Evolutionary conservation across 257 asterid species (phyloP).

Genomic region (Solanum habrochaites): DNA sequence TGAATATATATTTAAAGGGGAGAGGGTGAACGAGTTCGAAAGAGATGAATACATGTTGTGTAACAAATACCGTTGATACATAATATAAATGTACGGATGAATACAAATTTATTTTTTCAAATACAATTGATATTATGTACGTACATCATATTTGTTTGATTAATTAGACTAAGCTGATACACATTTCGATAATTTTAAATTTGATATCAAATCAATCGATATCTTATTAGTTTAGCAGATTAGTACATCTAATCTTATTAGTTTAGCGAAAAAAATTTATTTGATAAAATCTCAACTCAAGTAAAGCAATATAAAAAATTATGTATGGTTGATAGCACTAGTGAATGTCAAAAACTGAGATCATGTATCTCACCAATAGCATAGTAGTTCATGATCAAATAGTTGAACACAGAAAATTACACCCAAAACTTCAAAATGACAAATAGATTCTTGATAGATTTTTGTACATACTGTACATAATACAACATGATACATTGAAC

Average conservation of each 20-base stretch:
- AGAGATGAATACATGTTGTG: too few species aligned
- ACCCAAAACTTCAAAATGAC: background rate
- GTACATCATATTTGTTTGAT: too few species aligned
- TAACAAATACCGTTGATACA: too few species aligned
- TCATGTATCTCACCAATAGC: background rate
- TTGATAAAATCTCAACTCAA: too few species aligned
- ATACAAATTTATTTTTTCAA: too few species aligned
- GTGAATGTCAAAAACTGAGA: background rate
- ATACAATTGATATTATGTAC: too few species aligned
- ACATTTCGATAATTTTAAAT: too few species aligned
- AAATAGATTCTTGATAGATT: background rate
- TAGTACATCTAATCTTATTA: background rate
- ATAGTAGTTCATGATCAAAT: background rate
- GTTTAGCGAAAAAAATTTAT: background rate
- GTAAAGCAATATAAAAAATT: too few species aligned
- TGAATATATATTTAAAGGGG: too few species aligned
- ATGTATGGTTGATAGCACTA: background rate
- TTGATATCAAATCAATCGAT: background rate
- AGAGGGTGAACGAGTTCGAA: too few species aligned
- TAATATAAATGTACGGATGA: too few species aligned
- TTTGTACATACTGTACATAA: background rate
- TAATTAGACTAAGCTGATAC: background rate
- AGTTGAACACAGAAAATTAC: background rate
- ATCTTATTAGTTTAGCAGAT: background rate
- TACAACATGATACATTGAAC: background rate